Evolutionary conservation across 169 alveolate genomes (phyloP), one percentile per base, ranked within the genome.

Genomic region (Cryptosporidium tyzzeri): DNA sequence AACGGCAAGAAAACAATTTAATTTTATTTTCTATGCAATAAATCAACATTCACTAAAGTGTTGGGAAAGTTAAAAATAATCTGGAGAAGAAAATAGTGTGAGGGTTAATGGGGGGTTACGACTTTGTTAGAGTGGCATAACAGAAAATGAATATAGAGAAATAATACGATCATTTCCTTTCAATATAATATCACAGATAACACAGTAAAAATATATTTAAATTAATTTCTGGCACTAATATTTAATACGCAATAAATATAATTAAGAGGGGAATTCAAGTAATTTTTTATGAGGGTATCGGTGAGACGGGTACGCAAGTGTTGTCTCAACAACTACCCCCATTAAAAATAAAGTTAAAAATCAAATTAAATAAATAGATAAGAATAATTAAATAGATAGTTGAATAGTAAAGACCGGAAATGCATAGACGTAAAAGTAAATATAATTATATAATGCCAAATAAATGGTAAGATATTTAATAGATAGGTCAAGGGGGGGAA

Each of bases 401-500:
- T 7, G 35, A n/a, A 26, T 55, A 10, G 67, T 55, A 23, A 55
- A 55, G 67, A 55, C 67, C 14, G 67, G 67, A 55, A 55, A 55
- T 55, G 67, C 67, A 55, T 55, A 55, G 67, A 55, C 67, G 67
- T 55, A 26, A 23, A 55, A 26, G 35, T 55, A 8, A 8, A 8
- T 8, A 55, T 8, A 55, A 14, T 26, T 65, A 37, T 31, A 26
- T 31, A 65, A 65, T 16, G 71, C 3, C 71, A 65, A 65, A 65
- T 65, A 65, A 65, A 33, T 65, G 41, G 23, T 37, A 53, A 33
- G 33, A 65, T 65, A 37, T 33, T 35, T 14, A 65, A 37, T 65
- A 65, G 18, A 33, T 35, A 65, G 26, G 71, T 65, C 71, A 65
- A 65, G 44, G 71, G 71, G 44, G 71, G 50, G n/a, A 65, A 65